phyloP scores from a whole-genome alignment of 164 flowering plant genomes.

The Nymphaea thermarum region DNA sequence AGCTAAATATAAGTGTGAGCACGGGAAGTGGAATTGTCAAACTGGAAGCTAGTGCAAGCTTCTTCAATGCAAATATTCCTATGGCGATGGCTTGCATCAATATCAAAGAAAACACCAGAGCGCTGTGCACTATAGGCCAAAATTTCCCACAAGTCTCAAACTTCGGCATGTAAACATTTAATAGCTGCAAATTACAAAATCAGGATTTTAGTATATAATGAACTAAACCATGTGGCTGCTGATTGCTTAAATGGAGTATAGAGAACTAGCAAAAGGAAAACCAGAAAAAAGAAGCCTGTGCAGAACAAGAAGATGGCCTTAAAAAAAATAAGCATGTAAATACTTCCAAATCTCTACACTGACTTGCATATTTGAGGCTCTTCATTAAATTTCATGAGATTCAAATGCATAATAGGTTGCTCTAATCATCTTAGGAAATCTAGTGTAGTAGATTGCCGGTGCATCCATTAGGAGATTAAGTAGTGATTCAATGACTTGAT shows the following conservation, averaged over 20 bases:
- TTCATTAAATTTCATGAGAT: too few species aligned
- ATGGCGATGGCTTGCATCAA: slow-evolving; percentile 80
- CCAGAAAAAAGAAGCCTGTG: not conserved
- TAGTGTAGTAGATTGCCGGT: too few species aligned
- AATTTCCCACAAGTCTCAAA: slow-evolving; percentile 74
- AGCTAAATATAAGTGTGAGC: slow-evolving; percentile 66
- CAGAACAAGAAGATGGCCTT: too few species aligned
- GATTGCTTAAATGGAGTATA: not conserved
- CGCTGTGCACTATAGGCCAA: slow-evolving; percentile 83
- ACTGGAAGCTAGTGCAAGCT: slow-evolving; percentile 68
- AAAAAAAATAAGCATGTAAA: too few species aligned
- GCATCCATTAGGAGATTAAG: too few species aligned
- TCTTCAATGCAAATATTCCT: slow-evolving; percentile 82
- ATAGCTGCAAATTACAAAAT: slow-evolving; percentile 31
- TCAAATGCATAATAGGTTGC: too few species aligned
- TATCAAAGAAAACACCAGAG: slow-evolving; percentile 65
- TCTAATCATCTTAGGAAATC: too few species aligned
- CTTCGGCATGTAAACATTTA: slow-evolving; percentile 69
- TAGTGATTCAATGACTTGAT: too few species aligned
- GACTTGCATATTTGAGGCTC: too few species aligned
- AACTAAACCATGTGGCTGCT: not conserved
- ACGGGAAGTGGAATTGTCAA: slow-evolving; percentile 63
- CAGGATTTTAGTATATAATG: slow-evolving; percentile 1
- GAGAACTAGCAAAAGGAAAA: not conserved
- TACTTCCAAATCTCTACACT: too few species aligned